Percentiles rank a stretch among this genome's conserved stretches.
Conservation (phyloP, 768 basidiomycete genomes). For the Suillus lakei region DNA sequence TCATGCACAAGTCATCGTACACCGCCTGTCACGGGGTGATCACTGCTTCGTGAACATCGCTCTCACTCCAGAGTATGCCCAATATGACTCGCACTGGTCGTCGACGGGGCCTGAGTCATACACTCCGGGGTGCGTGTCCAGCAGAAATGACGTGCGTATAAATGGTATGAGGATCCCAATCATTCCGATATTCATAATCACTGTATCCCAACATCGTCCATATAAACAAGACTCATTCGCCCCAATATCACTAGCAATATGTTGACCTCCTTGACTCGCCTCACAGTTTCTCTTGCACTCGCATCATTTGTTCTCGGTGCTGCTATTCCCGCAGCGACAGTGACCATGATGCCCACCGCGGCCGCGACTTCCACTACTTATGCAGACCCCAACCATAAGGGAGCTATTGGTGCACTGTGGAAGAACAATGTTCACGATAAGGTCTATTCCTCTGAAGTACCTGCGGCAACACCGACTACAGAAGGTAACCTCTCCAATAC, state of each 20-base stretch:
- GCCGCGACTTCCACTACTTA: not conserved
- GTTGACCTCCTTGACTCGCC: not conserved
- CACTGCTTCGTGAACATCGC: not conserved
- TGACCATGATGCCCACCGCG: not conserved
- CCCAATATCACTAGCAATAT: not conserved
- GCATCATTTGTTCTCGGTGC: not conserved
- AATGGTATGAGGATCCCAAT: not conserved
- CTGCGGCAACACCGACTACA: not conserved
- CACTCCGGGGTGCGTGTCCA: not conserved
- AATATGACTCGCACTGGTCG: not conserved
- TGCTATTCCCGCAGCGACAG: not conserved
- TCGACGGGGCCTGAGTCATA: conserved; percentile 1
- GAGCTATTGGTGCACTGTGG: conserved; percentile 16
- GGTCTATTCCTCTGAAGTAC: conserved; percentile 13
- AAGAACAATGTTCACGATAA: conserved; percentile 28
- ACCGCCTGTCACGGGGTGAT: not conserved
- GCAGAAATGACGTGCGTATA: not conserved
- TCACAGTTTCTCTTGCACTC: not conserved
- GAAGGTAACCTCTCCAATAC: not conserved
- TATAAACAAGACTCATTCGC: not conserved
- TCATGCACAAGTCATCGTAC: not conserved
- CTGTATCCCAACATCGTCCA: not conserved
- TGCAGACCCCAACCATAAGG: not conserved
- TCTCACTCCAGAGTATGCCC: not conserved
- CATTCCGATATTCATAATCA: not conserved